Evolutionary conservation across 2,329 filamentous ascomycete species (phyloP), one percentile per base, ranked within the genome.

Genomic region (Neonectria magnoliae): DNA sequence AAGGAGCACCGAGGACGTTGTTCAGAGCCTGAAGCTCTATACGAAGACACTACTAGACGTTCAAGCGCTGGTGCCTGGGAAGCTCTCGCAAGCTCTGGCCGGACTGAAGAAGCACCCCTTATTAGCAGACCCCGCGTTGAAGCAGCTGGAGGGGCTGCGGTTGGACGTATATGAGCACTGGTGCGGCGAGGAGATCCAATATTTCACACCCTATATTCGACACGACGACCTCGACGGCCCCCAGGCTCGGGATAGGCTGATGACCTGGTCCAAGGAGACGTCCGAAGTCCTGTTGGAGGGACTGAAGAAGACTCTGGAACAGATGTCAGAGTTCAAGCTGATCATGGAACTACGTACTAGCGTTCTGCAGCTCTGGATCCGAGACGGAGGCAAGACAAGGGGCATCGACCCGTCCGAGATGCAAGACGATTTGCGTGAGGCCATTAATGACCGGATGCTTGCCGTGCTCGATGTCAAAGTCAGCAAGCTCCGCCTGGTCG

Each of bases 191-290:
- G 93, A 97, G 65, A 92, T 97, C 45, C 88, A 88, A 51, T 91
- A 91, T 68, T 98, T 97, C 75, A 95, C 90, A 1, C 94, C 94
- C 0, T 97, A 93, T 81, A 92, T 97, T 38, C 89, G 92, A 31
- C 90, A 97, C 71, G 93, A 94, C 69, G 92, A 96, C 69, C 78
- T 93, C 5, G 86, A 89, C 25, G 87, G 85, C 20, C 79, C 82
- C 25, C 85, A 89, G 65, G 87, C 88, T 1, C 84, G 85, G 45
- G 85, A 88, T 2, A 88, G 88, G 77, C 83, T 93, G 14, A 84
- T 84, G 22, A 76, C 76, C 29, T 94, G 92, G 91, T 88, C 89
- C 0, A 83, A 83, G 55, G 83, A 85, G 55, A 89, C 88, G 1
- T 86, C 88, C 18, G 80, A 86, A 48, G 82, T 85, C 8, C 80